Evolutionary conservation across 106 monocot species (phyloP), one percentile per base, ranked within the genome.

Genomic region (Dactylorhiza incarnata): DNA sequence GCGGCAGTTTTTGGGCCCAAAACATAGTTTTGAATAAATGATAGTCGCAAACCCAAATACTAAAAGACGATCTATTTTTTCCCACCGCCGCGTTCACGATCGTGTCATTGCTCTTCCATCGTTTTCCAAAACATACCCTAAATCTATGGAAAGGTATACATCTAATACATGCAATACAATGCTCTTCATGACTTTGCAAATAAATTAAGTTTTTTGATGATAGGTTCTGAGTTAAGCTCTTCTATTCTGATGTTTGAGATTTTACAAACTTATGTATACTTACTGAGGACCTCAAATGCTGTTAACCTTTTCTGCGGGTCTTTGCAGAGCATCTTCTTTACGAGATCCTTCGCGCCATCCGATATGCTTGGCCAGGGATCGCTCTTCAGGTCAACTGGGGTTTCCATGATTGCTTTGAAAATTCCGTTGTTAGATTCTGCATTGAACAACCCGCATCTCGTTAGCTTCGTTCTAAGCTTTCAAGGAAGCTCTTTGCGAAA

Each of bases 281-380:
- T 82, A 91, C 91, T 86, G 63, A 91, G 88, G 37, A 91, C 91
- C 76, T 91, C 80, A 50, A 86, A 82, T 70, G 88, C 86, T 45
- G 91, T 88, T 23, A 88, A 68, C 73, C 91, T 84, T 65, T 91
- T 86, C 75, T 82, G 83, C 37, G 91, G 91, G 74, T 91, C 86
- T 62, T 77, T 62, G 71, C 82, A 74, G 37, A 91, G 84, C 88
- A 91, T 88, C 86, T 86, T 86, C 45, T 78, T 84, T 53, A 91
- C 88, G 17, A 91, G 80, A 74, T 91, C 91, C 73, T 91, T 91
- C 15, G 91, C 91, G 0, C 86, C 88, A 5, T 75, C 37, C 9
- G 91, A 91, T 54, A 91, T 86, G 44, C 81, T 91, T 15, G 91
- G 88, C 88, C 91, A 91, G 37, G 91, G 91, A 78, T 91, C 91